Percentiles rank a stretch among this genome's conserved stretches.
Conservation (phyloP, 23 red algal species). For the Gracilaria gracilis region DNA sequence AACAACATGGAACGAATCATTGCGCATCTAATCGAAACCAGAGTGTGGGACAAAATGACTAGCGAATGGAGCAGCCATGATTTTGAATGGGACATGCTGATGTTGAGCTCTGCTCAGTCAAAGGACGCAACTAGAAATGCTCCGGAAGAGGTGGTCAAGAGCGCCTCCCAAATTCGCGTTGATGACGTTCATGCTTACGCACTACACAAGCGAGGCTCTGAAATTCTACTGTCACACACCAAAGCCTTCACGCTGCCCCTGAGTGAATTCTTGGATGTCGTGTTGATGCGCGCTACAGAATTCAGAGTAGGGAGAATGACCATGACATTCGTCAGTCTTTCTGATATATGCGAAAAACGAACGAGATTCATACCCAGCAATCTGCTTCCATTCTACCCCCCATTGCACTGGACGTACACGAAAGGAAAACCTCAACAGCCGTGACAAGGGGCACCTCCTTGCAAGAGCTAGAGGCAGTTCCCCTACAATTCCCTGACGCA, state of each 20-base stretch:
- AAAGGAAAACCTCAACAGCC: too few species aligned
- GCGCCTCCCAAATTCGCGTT: neutral
- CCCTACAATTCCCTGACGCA: slow-evolving; percentile 3
- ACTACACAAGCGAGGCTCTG: neutral
- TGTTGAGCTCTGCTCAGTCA: neutral
- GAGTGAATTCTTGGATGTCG: neutral
- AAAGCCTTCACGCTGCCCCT: slow-evolving; percentile 12
- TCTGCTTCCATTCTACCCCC: slow-evolving; percentile 13
- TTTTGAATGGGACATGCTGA: neutral
- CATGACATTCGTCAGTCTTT: neutral
- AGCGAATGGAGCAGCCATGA: neutral
- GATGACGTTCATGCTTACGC: slow-evolving; percentile 13
- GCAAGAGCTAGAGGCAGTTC: too few species aligned
- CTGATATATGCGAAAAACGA: neutral
- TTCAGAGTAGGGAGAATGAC: neutral
- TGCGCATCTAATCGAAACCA: neutral
- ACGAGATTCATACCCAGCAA: neutral
- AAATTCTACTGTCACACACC: neutral
- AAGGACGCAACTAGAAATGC: neutral
- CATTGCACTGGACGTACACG: slow-evolving; percentile 26
- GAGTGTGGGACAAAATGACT: neutral
- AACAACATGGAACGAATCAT: neutral
- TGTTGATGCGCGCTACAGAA: neutral
- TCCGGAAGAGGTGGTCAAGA: neutral
- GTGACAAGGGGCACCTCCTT: too few species aligned